A percentile compares a stretch with the other conserved stretches of the same genome.
phyloP scores from a whole-genome alignment of 495 filamentous ascomycete species.

The Achaetomiella virescens region DNA sequence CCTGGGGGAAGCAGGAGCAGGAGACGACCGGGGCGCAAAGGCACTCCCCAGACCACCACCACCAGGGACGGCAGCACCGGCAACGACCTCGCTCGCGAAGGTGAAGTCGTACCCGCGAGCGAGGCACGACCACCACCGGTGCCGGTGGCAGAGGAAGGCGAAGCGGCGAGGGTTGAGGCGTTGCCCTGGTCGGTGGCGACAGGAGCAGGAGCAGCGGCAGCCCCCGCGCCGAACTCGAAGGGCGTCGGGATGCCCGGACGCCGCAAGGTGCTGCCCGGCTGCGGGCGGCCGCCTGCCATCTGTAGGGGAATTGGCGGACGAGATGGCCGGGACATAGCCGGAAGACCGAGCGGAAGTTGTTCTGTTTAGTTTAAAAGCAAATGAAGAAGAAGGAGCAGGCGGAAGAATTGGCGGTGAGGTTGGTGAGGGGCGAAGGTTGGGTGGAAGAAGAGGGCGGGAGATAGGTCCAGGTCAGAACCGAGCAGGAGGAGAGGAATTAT shows the following conservation, averaged over 20 bases:
- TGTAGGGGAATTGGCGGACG: background rate
- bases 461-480: background rate
- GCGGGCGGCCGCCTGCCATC: constrained; percentile 10
- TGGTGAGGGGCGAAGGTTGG: background rate
- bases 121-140: too few species aligned
- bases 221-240: background rate
- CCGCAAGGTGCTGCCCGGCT: constrained; percentile 3
- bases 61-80: too few species aligned
- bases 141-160: too few species aligned
- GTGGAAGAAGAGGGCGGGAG: background rate
- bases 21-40: too few species aligned
- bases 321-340: background rate
- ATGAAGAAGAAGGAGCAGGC: background rate
- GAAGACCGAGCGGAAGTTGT: too few species aligned
- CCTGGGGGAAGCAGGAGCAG: too few species aligned
- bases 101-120: background rate
- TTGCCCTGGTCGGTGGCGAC: background rate
- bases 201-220: background rate
- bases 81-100: too few species aligned
- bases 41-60: too few species aligned
- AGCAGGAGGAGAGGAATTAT: background rate
- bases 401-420: background rate
- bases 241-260: background rate
- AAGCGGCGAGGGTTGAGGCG: too few species aligned
- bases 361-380: background rate